phyloP scores from a whole-genome alignment of 768 basidiomycete species.

The Termitomyces sp. region DNA sequence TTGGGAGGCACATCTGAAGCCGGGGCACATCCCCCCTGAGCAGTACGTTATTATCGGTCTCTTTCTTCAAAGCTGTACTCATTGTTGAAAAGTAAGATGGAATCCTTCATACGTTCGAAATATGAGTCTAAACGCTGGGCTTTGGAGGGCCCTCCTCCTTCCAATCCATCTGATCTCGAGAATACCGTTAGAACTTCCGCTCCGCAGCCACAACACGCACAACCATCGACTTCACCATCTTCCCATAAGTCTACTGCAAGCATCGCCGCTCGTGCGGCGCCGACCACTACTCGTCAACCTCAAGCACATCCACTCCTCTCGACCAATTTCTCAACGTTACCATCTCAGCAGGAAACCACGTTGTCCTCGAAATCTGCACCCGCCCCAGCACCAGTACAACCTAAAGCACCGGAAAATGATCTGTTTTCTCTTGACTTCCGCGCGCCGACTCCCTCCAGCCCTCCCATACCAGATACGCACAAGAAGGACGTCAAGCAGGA shows the following conservation, averaged over 20 bases:
- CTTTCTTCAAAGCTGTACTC: not conserved
- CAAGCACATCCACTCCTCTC: conserved; percentile 57
- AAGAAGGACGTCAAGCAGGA: conserved; percentile 80
- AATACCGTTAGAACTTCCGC: conserved; percentile 24
- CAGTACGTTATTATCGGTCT: conserved; percentile 57
- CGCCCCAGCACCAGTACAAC: conserved; percentile 23
- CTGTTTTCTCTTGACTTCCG: conserved; percentile 88
- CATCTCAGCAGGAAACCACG: conserved; percentile 13
- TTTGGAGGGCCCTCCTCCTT: conserved; percentile 78
- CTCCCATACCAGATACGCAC: conserved; percentile 26
- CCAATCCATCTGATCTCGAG: conserved; percentile 78
- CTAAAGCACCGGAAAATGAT: conserved; percentile 45
- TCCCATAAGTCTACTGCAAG: conserved; percentile 22
- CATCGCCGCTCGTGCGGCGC: conserved; percentile 16
- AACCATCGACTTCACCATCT: conserved; percentile 20
- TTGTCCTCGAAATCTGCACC: conserved; percentile 20
- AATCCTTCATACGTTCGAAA: conserved; percentile 94
- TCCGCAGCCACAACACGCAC: conserved; percentile 14
- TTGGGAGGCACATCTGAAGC: conserved; percentile 94
- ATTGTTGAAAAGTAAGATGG: conserved; percentile 74
- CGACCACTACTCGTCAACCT: conserved; percentile 36
- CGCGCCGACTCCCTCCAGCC: conserved; percentile 36
- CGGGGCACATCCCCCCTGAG: conserved; percentile 88
- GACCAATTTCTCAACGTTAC: conserved; percentile 22
- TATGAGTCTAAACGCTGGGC: conserved; percentile 96